Base-by-base conservation (phyloP, 768 basidiomycete species). In the Holtermannia corniformis region DNA sequence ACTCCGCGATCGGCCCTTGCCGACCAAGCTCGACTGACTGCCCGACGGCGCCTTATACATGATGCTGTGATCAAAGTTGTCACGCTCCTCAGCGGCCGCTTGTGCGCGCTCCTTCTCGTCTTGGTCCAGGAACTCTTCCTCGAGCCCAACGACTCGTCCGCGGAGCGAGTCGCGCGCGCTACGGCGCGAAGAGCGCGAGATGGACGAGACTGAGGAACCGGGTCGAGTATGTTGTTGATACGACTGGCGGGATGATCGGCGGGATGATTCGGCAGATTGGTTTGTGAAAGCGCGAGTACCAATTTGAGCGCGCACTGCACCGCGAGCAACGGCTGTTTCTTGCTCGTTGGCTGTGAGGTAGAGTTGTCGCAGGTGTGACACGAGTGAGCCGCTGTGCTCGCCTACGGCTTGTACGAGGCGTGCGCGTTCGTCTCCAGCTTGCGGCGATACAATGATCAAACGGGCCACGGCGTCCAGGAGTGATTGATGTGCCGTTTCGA, bases 71-170 rank as follows among this genome's bases (percentile, higher is more conserved):
- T 7, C 16, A 37, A 37, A 37, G 32, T 52, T 47, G 20, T 54
- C 47, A 5, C 23, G 19, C 51, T 56, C 48, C 14, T 59, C 55
- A 19, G 26, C 32, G 2, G 61, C 58, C 2, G 51, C 41, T 41
- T 41, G 19, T 40, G 25, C 23, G 46, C 61, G 51, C n/a, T 53
- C 58, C 20, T 54, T 47, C 20, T 59, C 60, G 28, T 59, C 54
- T 27, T 20, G 37, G 47, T 60, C 62, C 24, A 60, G 42, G 45
- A 65, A 63, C 52, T 71, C 70, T 37, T 71, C 67, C 37, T 71
- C 70, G 16, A 71, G 23, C 3, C 70, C 67, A 13, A 58, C 48
- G 0, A 55, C 60, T 44, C 50, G 51, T 42, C 25, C 54, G 41
- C 47, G 55, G 54, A 44, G 37, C 22, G 41, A 44, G 16, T 22